Evolutionary conservation across 352 stramenopile genomes (phyloP).

Genomic region (Phytophthora megakarya): DNA sequence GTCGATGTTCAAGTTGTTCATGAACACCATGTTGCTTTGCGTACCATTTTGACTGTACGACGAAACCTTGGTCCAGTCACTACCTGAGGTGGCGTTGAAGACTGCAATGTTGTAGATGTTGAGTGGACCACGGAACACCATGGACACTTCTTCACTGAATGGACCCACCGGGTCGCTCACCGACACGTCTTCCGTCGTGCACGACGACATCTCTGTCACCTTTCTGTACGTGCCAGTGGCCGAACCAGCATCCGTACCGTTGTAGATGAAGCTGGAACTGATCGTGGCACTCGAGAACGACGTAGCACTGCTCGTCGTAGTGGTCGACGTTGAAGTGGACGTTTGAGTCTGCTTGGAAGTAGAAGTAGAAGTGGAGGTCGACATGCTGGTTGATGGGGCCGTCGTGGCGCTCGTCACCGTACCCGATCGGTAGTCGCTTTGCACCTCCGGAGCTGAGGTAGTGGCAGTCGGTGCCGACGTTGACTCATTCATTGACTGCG

Average conservation of each 20-base stretch:
- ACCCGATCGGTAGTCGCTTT: constrained; percentile 35
- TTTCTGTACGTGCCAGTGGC: constrained; percentile 49
- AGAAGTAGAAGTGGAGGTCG: constrained; percentile 5
- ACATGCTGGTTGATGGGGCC: constrained; percentile 7
- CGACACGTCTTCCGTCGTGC: constrained; percentile 40
- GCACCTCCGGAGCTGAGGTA: constrained; percentile 18
- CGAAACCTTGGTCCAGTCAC: constrained; percentile 53
- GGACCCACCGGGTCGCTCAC: constrained; percentile 47
- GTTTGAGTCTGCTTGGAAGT: constrained; percentile 11
- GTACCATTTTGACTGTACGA: constrained; percentile 42
- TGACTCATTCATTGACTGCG: constrained; percentile 2
- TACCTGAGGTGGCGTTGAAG: constrained; percentile 34
- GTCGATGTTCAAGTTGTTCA: constrained; percentile 70
- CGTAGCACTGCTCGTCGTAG: constrained; percentile 22
- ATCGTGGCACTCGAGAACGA: constrained; percentile 48
- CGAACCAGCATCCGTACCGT: constrained; percentile 42
- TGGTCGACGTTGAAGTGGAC: constrained; percentile 16
- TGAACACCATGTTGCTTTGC: constrained; percentile 60
- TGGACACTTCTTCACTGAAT: constrained; percentile 56
- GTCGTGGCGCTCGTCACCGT: constrained; percentile 20
- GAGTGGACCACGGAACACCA: constrained; percentile 66
- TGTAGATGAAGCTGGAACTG: constrained; percentile 57
- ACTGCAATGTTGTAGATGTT: constrained; percentile 68
- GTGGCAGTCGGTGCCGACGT: constrained; percentile 27
- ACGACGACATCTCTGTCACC: constrained; percentile 43